These are phyloP conservation scores for Panaeolus cyanescens DNA, from an alignment of 768 basidiomycete genomes.

Conservation along the genomic window DNA sequence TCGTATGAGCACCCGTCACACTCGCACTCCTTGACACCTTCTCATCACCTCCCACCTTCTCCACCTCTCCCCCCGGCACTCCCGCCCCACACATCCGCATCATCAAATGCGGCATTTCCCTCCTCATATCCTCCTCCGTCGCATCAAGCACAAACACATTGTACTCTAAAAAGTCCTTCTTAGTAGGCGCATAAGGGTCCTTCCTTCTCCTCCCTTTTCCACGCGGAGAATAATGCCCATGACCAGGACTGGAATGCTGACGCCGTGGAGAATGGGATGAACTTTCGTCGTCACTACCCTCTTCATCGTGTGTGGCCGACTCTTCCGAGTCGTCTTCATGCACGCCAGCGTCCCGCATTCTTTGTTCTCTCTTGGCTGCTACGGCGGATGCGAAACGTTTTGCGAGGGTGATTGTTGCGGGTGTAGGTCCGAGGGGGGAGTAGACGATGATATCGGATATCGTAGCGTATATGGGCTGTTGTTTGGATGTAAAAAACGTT, in stretches of 20 bases:
- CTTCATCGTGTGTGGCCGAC: not conserved
- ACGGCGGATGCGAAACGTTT: constrained; percentile 67
- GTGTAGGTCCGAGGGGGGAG: constrained; percentile 66
- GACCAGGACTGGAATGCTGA: constrained; percentile 2
- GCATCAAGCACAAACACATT: constrained; percentile 80
- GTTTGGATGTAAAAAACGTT: not conserved
- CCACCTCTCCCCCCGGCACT: constrained; percentile 23
- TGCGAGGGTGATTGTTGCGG: constrained; percentile 61
- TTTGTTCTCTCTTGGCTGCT: constrained; percentile 55
- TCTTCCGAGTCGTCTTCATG: not conserved
- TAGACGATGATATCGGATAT: constrained; percentile 91
- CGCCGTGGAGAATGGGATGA: not conserved
- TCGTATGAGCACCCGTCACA: not conserved
- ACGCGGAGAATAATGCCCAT: too few species aligned
- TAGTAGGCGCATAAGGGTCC: constrained; percentile 2
- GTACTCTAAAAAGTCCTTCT: constrained; percentile 49
- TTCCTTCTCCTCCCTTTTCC: constrained; percentile 9
- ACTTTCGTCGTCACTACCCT: not conserved
- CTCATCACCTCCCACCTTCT: not conserved
- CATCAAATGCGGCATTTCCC: constrained; percentile 52
- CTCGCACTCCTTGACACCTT: constrained; percentile 11
- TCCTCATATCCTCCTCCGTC: constrained; percentile 43
- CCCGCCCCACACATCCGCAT: constrained; percentile 47
- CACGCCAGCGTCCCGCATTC: constrained; percentile 31
- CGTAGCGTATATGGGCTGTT: constrained; percentile 80